phyloP scores from a whole-genome alignment of 495 filamentous ascomycete species.

The Penicillium psychrofluorescens region DNA sequence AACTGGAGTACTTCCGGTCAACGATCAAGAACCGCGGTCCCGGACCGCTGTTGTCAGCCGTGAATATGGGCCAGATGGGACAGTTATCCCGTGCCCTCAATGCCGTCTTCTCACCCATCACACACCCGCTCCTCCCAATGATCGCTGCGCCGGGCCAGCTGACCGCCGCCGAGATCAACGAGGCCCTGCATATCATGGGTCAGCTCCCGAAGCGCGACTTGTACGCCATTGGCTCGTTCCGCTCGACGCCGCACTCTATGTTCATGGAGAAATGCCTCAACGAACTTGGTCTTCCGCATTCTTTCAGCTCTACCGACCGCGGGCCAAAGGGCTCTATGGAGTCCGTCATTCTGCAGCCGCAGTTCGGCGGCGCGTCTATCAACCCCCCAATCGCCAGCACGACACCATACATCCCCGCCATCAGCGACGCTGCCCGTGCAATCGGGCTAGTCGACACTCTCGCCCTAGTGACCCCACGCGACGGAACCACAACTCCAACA shows the following conservation, averaged over 20 bases:
- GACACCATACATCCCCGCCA: conserved; percentile 49
- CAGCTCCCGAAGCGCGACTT: conserved; percentile 72
- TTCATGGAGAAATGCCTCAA: conserved; percentile 89
- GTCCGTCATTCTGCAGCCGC: conserved; percentile 56
- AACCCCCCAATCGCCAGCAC: conserved; percentile 55
- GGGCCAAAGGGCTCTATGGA: conserved; percentile 57
- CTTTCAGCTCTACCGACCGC: conserved; percentile 67
- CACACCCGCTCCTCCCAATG: conserved; percentile 74
- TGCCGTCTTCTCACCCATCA: conserved; percentile 78
- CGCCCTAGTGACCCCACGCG: conserved; percentile 40
- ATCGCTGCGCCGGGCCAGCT: conserved; percentile 80
- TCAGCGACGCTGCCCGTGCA: conserved; percentile 64
- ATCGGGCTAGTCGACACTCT: conserved; percentile 80
- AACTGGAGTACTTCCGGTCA: conserved; percentile 80
- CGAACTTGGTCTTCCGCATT: conserved; percentile 75
- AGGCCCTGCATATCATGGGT: conserved; percentile 68
- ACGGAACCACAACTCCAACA: conserved; percentile 21
- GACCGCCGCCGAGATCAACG: conserved; percentile 76
- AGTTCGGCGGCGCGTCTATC: conserved; percentile 73
- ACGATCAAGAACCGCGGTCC: conserved; percentile 59
- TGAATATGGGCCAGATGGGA: conserved; percentile 80
- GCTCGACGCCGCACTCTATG: conserved; percentile 64
- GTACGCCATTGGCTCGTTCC: conserved; percentile 69
- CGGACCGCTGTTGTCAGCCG: conserved; percentile 65
- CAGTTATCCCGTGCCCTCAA: conserved; percentile 76